Evolutionary conservation across 2,329 filamentous ascomycete species (phyloP).

Genomic region (Fusarium sp.): DNA sequence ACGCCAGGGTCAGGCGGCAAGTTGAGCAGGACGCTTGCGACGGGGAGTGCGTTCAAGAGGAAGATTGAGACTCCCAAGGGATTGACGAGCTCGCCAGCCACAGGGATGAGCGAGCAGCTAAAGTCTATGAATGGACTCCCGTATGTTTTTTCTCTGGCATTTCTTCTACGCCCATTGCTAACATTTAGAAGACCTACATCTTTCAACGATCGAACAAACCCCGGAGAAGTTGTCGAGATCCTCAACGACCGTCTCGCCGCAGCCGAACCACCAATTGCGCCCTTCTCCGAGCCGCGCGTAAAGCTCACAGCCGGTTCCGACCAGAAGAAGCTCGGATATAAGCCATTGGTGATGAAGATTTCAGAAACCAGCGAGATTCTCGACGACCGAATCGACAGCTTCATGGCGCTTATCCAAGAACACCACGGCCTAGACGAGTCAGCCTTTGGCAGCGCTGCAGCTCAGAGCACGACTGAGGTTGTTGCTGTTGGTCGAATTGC

Average conservation of each 20-base stretch:
- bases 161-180: background rate
- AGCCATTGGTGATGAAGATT: conserved; percentile 93
- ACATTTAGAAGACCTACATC: conserved; percentile 42
- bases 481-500: conserved; percentile 93
- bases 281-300: conserved; percentile 80
- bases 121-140: conserved; percentile 45
- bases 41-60: conserved; percentile 48
- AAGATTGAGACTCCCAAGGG: conserved; percentile 46
- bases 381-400: conserved; percentile 95
- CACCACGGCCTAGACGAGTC: conserved; percentile 81
- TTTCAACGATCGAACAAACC: conserved; percentile 81
- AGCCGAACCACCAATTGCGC: conserved; percentile 76
- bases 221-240: conserved; percentile 85
- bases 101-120: conserved; percentile 49
- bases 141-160: conserved; percentile 36
- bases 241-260: conserved; percentile 80
- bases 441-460: conserved; percentile 88
- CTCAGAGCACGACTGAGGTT: conserved; percentile 85
- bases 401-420: conserved; percentile 78
- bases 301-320: conserved; percentile 89
- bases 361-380: conserved; percentile 93
- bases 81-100: conserved; percentile 49
- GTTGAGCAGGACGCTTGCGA: conserved; percentile 53
- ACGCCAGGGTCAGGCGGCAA: conserved; percentile 63
- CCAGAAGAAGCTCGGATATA: conserved; percentile 90